A percentile compares a stretch with the other conserved stretches of the same genome.
Evolutionary conservation across 225 moss, liverwort and hornwort genomes (phyloP).

Genomic region (Antitrichia curtipendula): DNA sequence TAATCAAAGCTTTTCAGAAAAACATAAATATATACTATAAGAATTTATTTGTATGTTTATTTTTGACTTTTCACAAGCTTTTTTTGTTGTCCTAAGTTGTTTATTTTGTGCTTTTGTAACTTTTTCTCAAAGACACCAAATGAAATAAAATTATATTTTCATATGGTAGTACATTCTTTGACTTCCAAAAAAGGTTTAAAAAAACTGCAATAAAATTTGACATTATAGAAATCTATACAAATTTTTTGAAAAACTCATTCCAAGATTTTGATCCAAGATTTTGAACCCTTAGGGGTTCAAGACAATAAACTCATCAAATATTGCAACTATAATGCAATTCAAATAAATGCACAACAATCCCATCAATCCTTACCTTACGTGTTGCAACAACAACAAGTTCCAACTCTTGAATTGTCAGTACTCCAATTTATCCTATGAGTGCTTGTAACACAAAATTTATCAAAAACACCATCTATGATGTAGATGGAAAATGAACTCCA

Average conservation of each 20-base stretch:
- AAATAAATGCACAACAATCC: neutral
- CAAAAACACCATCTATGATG: neutral
- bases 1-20: no score
- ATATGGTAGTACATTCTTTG: rapidly evolving
- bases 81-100: no score
- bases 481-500: neutral
- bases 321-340: neutral
- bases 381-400: neutral
- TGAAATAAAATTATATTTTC: neutral
- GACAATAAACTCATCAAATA: neutral
- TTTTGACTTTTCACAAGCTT: no score
- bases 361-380: rapidly evolving
- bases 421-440: neutral
- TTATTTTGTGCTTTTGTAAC: neutral
- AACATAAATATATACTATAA: no score
- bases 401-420: neutral
- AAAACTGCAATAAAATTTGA: no score
- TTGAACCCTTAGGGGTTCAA: neutral
- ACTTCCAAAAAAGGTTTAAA: no score
- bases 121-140: rapidly evolving
- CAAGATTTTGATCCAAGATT: no score
- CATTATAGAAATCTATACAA: neutral
- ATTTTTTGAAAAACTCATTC: no score
- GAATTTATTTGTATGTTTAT: no score
- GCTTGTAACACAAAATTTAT: neutral